Percentiles rank a stretch among this genome's conserved stretches.
Evolutionary conservation across 768 basidiomycete genomes (phyloP).

Genomic region (Termitomyces eurrhizus): DNA sequence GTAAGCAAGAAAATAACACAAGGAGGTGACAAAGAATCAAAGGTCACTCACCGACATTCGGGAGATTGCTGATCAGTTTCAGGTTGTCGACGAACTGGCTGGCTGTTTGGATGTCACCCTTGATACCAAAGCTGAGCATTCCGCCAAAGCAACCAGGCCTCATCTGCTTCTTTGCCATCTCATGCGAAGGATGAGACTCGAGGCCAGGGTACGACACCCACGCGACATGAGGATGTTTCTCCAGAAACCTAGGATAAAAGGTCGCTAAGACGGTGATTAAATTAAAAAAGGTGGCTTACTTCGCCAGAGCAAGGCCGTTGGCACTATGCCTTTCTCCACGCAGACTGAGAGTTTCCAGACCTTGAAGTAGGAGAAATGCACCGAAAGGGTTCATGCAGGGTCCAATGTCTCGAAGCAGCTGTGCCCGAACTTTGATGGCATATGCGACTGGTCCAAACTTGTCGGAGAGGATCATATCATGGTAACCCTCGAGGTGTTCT

Average conservation of each 20-base stretch:
- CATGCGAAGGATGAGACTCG: slow-evolving; percentile 54
- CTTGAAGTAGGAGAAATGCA: slow-evolving; percentile 74
- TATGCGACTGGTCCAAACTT: slow-evolving; percentile 64
- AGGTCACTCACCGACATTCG: slow-evolving; percentile 55
- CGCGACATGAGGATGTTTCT: slow-evolving; percentile 57
- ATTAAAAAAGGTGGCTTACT: slow-evolving; percentile 23
- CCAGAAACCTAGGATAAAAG: slow-evolving; percentile 40
- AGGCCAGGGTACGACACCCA: slow-evolving; percentile 85
- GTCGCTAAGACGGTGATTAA: slow-evolving; percentile 2
- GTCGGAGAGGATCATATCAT: slow-evolving; percentile 64
- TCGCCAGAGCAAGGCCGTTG: slow-evolving; percentile 68
- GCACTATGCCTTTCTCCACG: slow-evolving; percentile 67
- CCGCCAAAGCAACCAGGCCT: slow-evolving; percentile 60
- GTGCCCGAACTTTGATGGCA: slow-evolving; percentile 59
- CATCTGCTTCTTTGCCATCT: slow-evolving; percentile 52
- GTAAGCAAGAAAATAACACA: background rate
- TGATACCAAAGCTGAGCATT: slow-evolving; percentile 74
- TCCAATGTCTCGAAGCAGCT: slow-evolving; percentile 65
- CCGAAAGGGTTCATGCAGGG: slow-evolving; percentile 65
- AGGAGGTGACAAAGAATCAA: background rate
- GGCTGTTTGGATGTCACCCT: slow-evolving; percentile 48
- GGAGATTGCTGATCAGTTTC: slow-evolving; percentile 66
- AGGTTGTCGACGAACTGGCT: slow-evolving; percentile 67
- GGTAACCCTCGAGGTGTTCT: slow-evolving; percentile 70
- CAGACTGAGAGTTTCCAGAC: slow-evolving; percentile 72